Conservation (phyloP, 768 basidiomycete species). For the Crepidotus variabilis region DNA sequence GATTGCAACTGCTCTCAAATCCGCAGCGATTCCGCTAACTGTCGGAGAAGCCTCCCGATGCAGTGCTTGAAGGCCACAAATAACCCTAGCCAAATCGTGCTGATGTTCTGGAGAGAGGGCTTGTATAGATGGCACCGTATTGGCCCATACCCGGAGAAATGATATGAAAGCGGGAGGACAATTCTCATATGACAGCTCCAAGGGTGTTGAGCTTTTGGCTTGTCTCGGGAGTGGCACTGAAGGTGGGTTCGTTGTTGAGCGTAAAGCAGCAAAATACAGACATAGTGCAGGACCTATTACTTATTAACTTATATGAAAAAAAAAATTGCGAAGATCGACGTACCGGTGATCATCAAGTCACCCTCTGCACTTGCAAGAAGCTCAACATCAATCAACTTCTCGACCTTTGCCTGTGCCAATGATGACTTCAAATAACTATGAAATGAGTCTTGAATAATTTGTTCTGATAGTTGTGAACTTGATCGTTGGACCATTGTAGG, state of each 20-base stretch:
- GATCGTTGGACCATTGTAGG: not conserved
- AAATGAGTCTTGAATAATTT: conserved; percentile 72
- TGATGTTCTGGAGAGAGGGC: conserved; percentile 57
- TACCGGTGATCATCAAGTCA: conserved; percentile 85
- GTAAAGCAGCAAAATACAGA: conserved; percentile 80
- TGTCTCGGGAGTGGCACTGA: conserved; percentile 74
- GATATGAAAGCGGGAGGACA: conserved; percentile 66
- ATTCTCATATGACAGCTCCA: conserved; percentile 60
- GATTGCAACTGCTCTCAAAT: conserved; percentile 81
- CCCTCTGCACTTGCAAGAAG: conserved; percentile 73
- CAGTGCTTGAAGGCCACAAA: conserved; percentile 60
- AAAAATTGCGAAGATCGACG: not conserved
- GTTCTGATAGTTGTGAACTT: conserved; percentile 45
- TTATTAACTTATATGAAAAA: not conserved
- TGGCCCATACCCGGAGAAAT: conserved; percentile 73
- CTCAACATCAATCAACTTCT: conserved; percentile 68
- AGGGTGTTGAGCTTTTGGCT: conserved; percentile 42
- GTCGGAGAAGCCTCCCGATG: conserved; percentile 33
- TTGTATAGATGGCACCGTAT: conserved; percentile 63
- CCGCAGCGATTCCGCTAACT: conserved; percentile 66
- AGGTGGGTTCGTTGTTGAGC: conserved; percentile 71
- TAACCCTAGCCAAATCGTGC: conserved; percentile 79
- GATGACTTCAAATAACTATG: conserved; percentile 81
- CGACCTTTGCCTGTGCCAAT: conserved; percentile 72
- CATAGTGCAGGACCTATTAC: conserved; percentile 70